Evolutionary conservation across 805 yeast species (phyloP).

Genomic region (Saccharomycopsis guyanensis): DNA sequence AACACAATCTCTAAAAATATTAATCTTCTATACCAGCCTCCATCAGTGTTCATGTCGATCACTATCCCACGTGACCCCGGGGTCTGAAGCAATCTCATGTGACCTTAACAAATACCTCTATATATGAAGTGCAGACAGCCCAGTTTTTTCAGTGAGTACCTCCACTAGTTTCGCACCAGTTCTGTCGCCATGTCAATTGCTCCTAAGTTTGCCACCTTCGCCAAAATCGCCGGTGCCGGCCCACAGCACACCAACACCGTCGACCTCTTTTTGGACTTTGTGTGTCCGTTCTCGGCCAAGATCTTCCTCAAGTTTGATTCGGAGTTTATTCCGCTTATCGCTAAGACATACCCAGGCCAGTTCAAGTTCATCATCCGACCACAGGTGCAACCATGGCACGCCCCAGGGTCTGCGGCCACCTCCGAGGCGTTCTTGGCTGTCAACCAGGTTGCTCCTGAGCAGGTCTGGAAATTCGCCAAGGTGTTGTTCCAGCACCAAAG

Average conservation of each 20-base stretch:
- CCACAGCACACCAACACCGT: constrained; percentile 28
- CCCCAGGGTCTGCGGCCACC: constrained; percentile 52
- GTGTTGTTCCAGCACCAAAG: constrained; percentile 49
- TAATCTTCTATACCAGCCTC: too few species aligned
- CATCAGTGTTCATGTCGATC: too few species aligned
- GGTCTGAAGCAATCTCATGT: too few species aligned
- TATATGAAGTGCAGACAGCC: too few species aligned
- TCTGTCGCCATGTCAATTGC: constrained; percentile 22
- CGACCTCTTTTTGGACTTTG: constrained; percentile 65
- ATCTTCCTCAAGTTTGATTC: constrained; percentile 48
- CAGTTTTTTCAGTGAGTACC: too few species aligned
- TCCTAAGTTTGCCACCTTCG: constrained; percentile 15
- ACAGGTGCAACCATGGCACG: constrained; percentile 88
- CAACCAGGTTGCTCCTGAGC: constrained; percentile 45
- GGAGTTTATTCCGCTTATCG: constrained; percentile 46
- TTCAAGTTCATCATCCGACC: constrained; percentile 60
- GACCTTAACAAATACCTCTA: too few species aligned
- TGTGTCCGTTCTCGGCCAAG: constrained; percentile 69
- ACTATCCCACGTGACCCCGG: too few species aligned
- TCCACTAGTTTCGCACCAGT: too few species aligned
- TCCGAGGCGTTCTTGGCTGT: constrained; percentile 70
- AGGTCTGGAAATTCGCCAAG: constrained; percentile 50
- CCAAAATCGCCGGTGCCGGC: constrained; percentile 8
- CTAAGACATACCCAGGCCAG: constrained; percentile 37
- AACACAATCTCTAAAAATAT: too few species aligned